Percentiles rank a stretch among this genome's conserved stretches.
phyloP scores from a whole-genome alignment of 2,329 filamentous ascomycete genomes.

The Monilinia fructigena region DNA sequence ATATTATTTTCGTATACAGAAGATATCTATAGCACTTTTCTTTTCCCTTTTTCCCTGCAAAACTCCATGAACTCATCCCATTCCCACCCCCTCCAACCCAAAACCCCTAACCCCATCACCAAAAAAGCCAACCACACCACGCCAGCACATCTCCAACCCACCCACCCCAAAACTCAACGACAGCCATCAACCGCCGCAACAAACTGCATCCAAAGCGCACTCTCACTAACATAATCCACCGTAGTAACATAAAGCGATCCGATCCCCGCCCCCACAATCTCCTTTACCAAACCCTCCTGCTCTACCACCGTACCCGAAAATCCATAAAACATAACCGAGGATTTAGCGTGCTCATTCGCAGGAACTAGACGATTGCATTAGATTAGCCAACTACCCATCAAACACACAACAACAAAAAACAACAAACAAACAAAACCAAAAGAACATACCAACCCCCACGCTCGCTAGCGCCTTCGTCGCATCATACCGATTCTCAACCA shows the following conservation, averaged over 20 bases:
- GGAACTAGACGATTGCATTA: neutral
- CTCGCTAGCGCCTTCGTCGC: neutral
- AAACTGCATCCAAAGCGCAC: neutral
- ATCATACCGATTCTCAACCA: conserved; percentile 2
- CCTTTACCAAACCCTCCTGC: neutral
- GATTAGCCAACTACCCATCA: too few species aligned
- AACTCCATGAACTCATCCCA: too few species aligned
- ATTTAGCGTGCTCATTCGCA: neutral
- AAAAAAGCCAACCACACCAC: too few species aligned
- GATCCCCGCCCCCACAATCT: neutral
- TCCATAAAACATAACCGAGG: neutral
- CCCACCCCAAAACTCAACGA: neutral
- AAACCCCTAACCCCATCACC: too few species aligned
- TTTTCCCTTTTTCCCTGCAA: too few species aligned
- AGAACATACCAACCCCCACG: neutral
- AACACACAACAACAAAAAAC: too few species aligned
- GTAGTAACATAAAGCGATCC: neutral
- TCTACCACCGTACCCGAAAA: neutral
- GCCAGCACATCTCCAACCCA: neutral
- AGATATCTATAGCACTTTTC: too few species aligned
- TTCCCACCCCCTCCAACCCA: too few species aligned
- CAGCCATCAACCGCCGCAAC: neutral
- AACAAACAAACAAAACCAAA: neutral
- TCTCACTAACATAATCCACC: neutral
- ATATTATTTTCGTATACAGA: too few species aligned